These are phyloP conservation scores for Chlorociboria aeruginascens DNA, from an alignment of 495 filamentous ascomycete species.

Conservation along the genomic window DNA sequence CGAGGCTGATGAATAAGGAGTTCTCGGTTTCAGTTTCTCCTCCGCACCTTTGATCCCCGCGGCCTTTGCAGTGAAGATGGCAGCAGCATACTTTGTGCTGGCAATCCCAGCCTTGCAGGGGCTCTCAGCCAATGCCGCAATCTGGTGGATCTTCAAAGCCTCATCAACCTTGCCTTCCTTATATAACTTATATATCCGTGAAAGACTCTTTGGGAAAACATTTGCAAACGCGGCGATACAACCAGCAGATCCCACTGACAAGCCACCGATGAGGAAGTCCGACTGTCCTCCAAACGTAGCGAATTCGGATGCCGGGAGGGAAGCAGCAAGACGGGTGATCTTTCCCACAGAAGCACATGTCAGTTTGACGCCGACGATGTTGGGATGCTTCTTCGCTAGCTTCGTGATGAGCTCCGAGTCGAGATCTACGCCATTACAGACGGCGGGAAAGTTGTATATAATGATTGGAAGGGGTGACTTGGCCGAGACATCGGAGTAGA, in stretches of 20 bases:
- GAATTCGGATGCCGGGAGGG: conserved; percentile 13
- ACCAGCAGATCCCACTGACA: conserved; percentile 19
- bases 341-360: conserved; percentile 24
- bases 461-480: conserved; percentile 19
- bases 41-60: conserved; percentile 45
- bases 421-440: conserved; percentile 21
- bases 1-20: conserved; percentile 41
- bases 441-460: conserved; percentile 25
- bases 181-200: conserved; percentile 27
- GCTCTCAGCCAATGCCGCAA: conserved; percentile 31
- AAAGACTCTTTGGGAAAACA: conserved; percentile 19
- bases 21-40: conserved; percentile 42
- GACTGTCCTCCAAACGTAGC: conserved; percentile 19
- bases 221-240: conserved; percentile 24
- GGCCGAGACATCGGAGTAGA: conserved; percentile 18
- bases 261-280: conserved; percentile 20
- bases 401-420: conserved; percentile 22
- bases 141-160: conserved; percentile 25
- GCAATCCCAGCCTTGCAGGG: conserved; percentile 50
- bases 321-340: conserved; percentile 17
- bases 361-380: conserved; percentile 28
- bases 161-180: conserved; percentile 23
- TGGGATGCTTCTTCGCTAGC: conserved; percentile 13
- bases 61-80: conserved; percentile 37
- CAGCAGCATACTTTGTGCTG: conserved; percentile 51